Percentiles rank a stretch among this genome's conserved stretches.
Evolutionary conservation across 345 rosid species (phyloP).

Genomic region (Luvunga scandens): DNA sequence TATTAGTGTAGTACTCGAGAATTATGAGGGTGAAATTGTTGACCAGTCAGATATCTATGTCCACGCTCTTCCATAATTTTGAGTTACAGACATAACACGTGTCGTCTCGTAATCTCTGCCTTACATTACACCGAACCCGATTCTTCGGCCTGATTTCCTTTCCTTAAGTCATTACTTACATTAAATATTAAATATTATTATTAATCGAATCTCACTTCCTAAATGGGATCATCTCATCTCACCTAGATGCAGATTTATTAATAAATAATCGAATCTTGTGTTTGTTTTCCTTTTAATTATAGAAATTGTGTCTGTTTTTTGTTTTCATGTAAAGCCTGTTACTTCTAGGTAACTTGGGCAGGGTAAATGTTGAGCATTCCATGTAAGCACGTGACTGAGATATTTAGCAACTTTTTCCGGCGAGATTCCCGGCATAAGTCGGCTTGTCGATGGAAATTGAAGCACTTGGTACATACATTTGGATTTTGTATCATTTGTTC

Average conservation of each 20-base stretch:
- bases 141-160: slow-evolving; percentile 6
- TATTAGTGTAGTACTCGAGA: neutral
- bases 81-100: slow-evolving; percentile 42
- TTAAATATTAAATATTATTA: neutral
- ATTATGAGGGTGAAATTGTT: slow-evolving; percentile 21
- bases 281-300: neutral
- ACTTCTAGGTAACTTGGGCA: neutral
- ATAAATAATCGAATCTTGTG: neutral
- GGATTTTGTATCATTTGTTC: neutral
- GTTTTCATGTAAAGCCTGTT: neutral
- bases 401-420: slow-evolving; percentile 7
- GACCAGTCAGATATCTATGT: slow-evolving; percentile 22
- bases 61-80: slow-evolving; percentile 17
- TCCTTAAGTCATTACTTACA: neutral
- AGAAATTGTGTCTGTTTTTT: neutral
- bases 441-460: slow-evolving; percentile 10
- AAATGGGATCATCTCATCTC: neutral
- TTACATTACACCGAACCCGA: slow-evolving; percentile 15
- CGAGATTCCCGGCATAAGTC: slow-evolving; percentile 19
- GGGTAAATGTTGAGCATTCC: neutral
- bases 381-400: slow-evolving; percentile 8
- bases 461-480: neutral
- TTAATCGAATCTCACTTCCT: neutral
- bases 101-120: slow-evolving; percentile 43
- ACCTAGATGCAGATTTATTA: neutral